Conservation (phyloP, 257 asterid species). For the Nemophila menziesii region DNA sequence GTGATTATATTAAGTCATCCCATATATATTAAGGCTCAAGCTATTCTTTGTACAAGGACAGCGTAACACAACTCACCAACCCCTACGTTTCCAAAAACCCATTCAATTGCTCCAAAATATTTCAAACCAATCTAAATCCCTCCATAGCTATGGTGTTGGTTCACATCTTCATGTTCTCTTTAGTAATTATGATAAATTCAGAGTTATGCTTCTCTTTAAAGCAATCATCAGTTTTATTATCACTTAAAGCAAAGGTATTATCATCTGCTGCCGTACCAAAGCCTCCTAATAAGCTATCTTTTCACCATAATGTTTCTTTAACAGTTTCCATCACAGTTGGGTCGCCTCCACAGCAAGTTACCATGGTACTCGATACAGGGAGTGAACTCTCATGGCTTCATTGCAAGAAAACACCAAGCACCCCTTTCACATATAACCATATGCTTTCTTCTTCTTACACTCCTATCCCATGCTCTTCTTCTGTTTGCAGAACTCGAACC, state of each 20-base stretch:
- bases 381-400: constrained; percentile 84
- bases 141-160: constrained; percentile 17
- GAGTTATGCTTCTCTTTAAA: constrained; percentile 16
- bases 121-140: not conserved
- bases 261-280: constrained; percentile 20
- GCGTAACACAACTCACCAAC: too few relatives aligned
- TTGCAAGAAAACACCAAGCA: constrained; percentile 32
- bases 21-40: too few relatives aligned
- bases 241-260: constrained; percentile 31
- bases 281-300: constrained; percentile 41
- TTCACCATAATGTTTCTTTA: constrained; percentile 61
- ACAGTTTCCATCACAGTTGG: constrained; percentile 59
- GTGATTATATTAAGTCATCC: too few relatives aligned
- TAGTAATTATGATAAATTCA: constrained; percentile 14
- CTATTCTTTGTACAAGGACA: too few relatives aligned
- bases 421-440: constrained; percentile 32
- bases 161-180: constrained; percentile 11
- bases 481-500: constrained; percentile 52
- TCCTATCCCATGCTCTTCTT: constrained; percentile 44
- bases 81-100: not conserved
- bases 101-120: too few relatives aligned
- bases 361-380: constrained; percentile 88
- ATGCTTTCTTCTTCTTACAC: constrained; percentile 43
- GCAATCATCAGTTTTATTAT: constrained; percentile 21
- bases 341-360: constrained; percentile 63